Percentiles rank a stretch among this genome's conserved stretches.
These are phyloP conservation scores for Penicillium sp. DNA, from an alignment of 2,329 filamentous ascomycete genomes.

Conservation along the genomic window DNA sequence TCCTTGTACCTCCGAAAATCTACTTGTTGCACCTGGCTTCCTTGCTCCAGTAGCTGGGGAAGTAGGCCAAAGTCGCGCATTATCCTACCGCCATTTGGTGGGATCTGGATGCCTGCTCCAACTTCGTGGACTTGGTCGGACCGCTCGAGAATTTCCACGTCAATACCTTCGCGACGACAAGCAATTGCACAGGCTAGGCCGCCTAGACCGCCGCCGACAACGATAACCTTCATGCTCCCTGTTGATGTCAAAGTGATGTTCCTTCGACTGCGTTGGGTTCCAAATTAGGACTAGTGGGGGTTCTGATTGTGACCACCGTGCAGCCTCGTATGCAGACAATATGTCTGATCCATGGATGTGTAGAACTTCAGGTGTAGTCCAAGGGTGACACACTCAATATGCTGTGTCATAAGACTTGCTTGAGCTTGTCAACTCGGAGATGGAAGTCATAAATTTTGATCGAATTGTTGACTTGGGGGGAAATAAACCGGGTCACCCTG, in stretches of 20 bases:
- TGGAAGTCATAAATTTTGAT: neutral
- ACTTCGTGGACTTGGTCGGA: constrained; percentile 15
- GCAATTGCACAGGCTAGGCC: constrained; percentile 25
- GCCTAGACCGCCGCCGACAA: constrained; percentile 21
- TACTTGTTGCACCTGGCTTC: constrained; percentile 8
- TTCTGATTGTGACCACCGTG: neutral
- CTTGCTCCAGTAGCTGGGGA: constrained; percentile 7
- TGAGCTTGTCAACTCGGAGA: neutral
- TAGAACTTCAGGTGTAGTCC: neutral
- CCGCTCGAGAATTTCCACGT: constrained; percentile 23
- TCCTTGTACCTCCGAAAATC: constrained; percentile 19
- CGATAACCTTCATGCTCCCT: constrained; percentile 62
- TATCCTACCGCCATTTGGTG: constrained; percentile 24
- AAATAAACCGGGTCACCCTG: neutral
- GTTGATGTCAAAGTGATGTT: neutral
- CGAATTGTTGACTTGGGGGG: neutral
- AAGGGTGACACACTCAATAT: too few species aligned
- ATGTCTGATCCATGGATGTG: neutral
- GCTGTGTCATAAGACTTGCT: too few species aligned
- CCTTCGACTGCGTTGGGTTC: neutral
- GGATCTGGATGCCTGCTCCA: constrained; percentile 29
- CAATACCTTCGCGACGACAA: constrained; percentile 16
- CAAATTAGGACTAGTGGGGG: neutral
- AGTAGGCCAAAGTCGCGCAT: constrained; percentile 17
- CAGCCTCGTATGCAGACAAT: neutral